phyloP scores from a whole-genome alignment of 2,329 filamentous ascomycete species.

The Cytospora mali region DNA sequence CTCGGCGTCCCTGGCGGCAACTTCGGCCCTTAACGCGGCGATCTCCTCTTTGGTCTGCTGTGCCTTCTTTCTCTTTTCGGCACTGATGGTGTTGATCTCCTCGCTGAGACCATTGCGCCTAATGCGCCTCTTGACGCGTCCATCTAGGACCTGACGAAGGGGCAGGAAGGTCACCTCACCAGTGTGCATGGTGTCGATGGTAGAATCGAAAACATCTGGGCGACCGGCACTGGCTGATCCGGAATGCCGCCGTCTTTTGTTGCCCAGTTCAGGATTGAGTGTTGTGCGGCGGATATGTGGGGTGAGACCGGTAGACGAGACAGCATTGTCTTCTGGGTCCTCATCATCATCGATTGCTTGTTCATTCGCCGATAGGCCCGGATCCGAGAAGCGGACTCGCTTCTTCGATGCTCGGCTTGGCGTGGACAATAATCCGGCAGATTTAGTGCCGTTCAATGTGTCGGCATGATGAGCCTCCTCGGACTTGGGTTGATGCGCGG shows the following conservation, averaged over 20 bases:
- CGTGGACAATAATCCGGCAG: constrained; percentile 30
- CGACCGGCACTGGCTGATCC: constrained; percentile 39
- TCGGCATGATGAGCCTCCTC: constrained; percentile 6
- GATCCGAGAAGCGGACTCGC: constrained; percentile 62
- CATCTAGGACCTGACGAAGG: constrained; percentile 58
- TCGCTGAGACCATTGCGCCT: constrained; percentile 60
- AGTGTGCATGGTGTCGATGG: constrained; percentile 34
- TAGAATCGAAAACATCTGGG: constrained; percentile 17
- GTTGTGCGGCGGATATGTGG: constrained; percentile 59
- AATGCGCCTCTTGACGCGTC: constrained; percentile 59
- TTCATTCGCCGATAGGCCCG: constrained; percentile 46
- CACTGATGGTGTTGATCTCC: constrained; percentile 57
- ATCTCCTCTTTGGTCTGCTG: constrained; percentile 50
- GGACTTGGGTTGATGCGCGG: constrained; percentile 25
- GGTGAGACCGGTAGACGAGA: constrained; percentile 55
- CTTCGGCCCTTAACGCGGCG: constrained; percentile 48
- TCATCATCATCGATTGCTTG: constrained; percentile 32
- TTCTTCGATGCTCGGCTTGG: constrained; percentile 44
- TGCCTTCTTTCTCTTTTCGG: constrained; percentile 47
- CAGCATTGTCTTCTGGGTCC: constrained; percentile 21
- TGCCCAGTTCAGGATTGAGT: constrained; percentile 36
- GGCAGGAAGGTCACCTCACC: constrained; percentile 50
- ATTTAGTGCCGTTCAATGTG: constrained; percentile 26
- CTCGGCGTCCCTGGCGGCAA: constrained; percentile 54
- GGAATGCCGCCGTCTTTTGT: constrained; percentile 50